phyloP scores from a whole-genome alignment of 257 asterid genomes.

The Gentiana straminea region DNA sequence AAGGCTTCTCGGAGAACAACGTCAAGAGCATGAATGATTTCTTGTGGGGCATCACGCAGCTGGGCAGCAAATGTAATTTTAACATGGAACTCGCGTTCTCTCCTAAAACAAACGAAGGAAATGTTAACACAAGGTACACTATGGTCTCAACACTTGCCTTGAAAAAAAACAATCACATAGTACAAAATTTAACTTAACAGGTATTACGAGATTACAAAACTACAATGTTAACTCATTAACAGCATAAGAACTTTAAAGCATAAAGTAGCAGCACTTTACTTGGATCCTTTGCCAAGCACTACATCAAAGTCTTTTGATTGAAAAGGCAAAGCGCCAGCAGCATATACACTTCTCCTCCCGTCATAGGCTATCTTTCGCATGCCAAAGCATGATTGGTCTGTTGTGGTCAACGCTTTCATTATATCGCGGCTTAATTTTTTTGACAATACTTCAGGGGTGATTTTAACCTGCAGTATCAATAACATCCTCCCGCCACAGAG shows the following conservation, averaged over 20 bases:
- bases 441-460: constrained; percentile 52
- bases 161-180: too few relatives aligned
- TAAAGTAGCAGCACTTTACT: constrained; percentile 15
- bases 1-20: constrained; percentile 64
- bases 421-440: constrained; percentile 46
- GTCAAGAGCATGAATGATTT: constrained; percentile 66
- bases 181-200: too few relatives aligned
- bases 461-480: constrained; percentile 33
- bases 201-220: too few relatives aligned
- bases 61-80: constrained; percentile 52
- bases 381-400: constrained; percentile 41
- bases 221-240: too few relatives aligned
- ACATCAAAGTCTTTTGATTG: constrained; percentile 48
- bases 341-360: constrained; percentile 58
- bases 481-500: neutral
- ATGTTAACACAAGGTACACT: too few relatives aligned
- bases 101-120: constrained; percentile 31
- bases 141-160: too few relatives aligned
- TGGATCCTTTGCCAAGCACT: constrained; percentile 21
- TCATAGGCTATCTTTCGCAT: constrained; percentile 46
- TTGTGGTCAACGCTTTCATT: constrained; percentile 12
- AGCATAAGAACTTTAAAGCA: too few relatives aligned
- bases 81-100: constrained; percentile 50
- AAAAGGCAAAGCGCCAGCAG: constrained; percentile 67
- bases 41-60: constrained; percentile 59